phyloP scores from a whole-genome alignment of 202 grass and related monocot species.

The Carex arenaria region DNA sequence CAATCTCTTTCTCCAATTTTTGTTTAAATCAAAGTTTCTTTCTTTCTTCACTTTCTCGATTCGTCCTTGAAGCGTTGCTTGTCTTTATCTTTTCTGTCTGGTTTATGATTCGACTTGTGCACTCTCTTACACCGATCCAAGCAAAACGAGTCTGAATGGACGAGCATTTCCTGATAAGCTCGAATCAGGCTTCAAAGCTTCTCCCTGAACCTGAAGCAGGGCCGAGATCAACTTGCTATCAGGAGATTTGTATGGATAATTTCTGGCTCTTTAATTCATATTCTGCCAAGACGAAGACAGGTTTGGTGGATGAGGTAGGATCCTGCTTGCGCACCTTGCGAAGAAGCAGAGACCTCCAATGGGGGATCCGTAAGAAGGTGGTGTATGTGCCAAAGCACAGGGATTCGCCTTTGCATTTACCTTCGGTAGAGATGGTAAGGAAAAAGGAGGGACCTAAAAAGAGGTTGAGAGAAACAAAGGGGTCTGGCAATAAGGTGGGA shows the following conservation, averaged over 20 bases:
- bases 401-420: neutral
- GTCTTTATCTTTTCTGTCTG: neutral
- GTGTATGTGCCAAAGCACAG: constrained; percentile 16
- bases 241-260: constrained; percentile 8
- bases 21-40: neutral
- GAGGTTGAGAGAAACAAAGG: neutral
- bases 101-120: neutral
- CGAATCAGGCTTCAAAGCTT: neutral
- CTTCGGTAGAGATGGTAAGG: neutral
- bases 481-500: too few species aligned
- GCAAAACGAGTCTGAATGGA: constrained; percentile 7
- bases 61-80: neutral
- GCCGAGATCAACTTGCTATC: neutral
- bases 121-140: neutral
- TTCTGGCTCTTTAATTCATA: neutral
- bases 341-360: constrained; percentile 26
- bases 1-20: neutral
- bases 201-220: neutral
- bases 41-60: neutral
- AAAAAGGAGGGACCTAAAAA: constrained; percentile 11
- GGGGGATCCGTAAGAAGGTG: constrained; percentile 44
- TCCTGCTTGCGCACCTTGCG: constrained; percentile 30
- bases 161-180: neutral
- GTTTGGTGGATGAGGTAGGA: neutral
- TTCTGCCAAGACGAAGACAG: neutral